Base-by-base conservation (phyloP, 1,284 basidiomycete species). In the Singerocomus inundabilis region DNA sequence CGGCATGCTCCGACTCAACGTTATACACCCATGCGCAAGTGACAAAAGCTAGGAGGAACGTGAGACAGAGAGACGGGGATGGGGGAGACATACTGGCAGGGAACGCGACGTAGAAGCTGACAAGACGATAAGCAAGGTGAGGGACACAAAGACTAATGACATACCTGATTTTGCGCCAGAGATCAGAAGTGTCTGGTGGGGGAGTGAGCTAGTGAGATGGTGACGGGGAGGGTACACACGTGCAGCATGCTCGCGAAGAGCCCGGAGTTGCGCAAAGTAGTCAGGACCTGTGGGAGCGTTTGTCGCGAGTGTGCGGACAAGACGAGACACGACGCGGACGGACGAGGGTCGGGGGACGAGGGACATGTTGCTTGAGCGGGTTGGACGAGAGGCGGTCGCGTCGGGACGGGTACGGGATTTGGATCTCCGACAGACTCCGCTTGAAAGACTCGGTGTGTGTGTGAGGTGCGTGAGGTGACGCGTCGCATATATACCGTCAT, bases 81-180 rank as follows among this genome's bases (percentile, higher is more conserved):
- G 26, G 36, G 44, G 8, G 43, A 12, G 39, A 76, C 84, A 52
- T 57, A 90, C 86, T 83, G 54, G 77, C 80, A 55, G 91, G 91
- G 55, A 84, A 51, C 60, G 87, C 90, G 54, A 85, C 83, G 63
- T 78, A 92, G 76, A 79, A 81, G 70, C 89, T 92, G 57, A 7
- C 21, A 6, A 46, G 11, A 39, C 24, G 10, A 21, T 51, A 35
- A 46, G 57, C 12, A 21, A 35, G 29, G 11, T 10, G n/a, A 30
- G 15, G 33, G 21, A 13, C 4, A 39, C 35, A 12, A 6, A 33
- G 12, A 11, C 1, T 12, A 41, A 41, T 57, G 37, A 59, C 73
- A 41, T 57, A 89, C 88, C 88, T 90, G 66, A 93, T 88, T 74
- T 85, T 91, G 63, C 89, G 82, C 90, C 90, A 93, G 55, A 92